A percentile compares a stretch with the other conserved stretches of the same genome.
Conservation (phyloP, 805 yeast genomes). For the Metschnikowia kunwiensis region DNA sequence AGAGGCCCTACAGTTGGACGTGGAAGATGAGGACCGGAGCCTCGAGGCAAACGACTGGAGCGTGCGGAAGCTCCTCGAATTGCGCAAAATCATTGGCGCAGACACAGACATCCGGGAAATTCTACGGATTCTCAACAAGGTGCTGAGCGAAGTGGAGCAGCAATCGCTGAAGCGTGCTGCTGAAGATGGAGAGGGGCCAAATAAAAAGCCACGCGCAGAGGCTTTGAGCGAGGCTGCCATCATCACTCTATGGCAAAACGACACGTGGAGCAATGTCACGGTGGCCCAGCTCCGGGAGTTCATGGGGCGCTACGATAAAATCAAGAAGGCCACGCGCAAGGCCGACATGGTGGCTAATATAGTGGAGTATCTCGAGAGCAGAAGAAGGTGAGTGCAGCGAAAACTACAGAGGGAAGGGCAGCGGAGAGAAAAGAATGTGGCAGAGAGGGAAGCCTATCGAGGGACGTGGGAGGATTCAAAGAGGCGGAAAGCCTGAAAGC, state of each 20-base stretch:
- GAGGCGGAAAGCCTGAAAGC: not conserved
- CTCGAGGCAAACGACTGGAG: slow-evolving; percentile 18
- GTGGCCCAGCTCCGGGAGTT: slow-evolving; percentile 43
- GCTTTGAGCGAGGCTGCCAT: slow-evolving; percentile 35
- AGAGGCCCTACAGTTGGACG: slow-evolving; percentile 56
- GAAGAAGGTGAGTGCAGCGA: not conserved
- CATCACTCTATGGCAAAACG: slow-evolving; percentile 40
- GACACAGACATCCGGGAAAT: slow-evolving; percentile 5
- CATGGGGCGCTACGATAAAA: slow-evolving; percentile 31
- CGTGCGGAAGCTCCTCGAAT: slow-evolving; percentile 5
- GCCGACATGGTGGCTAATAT: slow-evolving; percentile 44
- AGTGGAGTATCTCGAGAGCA: slow-evolving; percentile 25
- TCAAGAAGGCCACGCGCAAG: slow-evolving; percentile 39
- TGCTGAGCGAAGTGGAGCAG: slow-evolving; percentile 9
- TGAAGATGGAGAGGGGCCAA: slow-evolving; percentile 3
- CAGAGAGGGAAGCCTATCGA: not conserved
- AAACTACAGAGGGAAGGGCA: too few species aligned
- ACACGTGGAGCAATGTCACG: slow-evolving; percentile 34
- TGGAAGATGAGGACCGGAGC: slow-evolving; percentile 14
- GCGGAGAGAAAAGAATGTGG: not conserved
- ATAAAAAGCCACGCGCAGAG: slow-evolving; percentile 8
- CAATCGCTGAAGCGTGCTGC: slow-evolving; percentile 14
- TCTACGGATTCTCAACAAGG: slow-evolving; percentile 5
- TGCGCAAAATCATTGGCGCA: slow-evolving; percentile 5
- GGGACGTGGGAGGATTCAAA: not conserved